Percentiles rank a stretch among this genome's conserved stretches.
These are phyloP conservation scores for Macadamia tetraphylla DNA, from an alignment of 164 flowering plant genomes.

Conservation along the genomic window DNA sequence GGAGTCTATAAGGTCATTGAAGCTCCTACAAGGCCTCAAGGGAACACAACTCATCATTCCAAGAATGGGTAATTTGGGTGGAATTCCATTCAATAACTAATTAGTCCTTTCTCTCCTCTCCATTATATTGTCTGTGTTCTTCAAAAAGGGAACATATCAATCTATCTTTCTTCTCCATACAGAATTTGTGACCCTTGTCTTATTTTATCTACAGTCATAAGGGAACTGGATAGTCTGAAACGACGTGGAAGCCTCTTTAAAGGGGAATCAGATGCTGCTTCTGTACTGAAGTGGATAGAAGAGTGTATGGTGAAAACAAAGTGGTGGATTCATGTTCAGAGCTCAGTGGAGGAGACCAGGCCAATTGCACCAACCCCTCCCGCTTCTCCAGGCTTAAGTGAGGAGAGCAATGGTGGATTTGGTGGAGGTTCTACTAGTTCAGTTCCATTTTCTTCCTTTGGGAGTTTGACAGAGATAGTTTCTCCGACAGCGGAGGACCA, in stretches of 20 bases:
- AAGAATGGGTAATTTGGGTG: constrained; percentile 51
- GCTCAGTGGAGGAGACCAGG: constrained; percentile 47
- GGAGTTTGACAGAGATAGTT: constrained; percentile 35
- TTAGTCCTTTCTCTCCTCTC: too few relatives aligned
- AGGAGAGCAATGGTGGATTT: constrained; percentile 19
- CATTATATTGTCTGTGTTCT: too few relatives aligned
- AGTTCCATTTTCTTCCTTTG: constrained; percentile 27
- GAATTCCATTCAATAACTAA: not conserved
- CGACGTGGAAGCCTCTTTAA: constrained; percentile 49
- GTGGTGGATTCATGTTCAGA: constrained; percentile 91
- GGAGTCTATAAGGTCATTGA: constrained; percentile 65
- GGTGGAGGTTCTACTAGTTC: constrained; percentile 18
- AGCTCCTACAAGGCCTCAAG: constrained; percentile 77
- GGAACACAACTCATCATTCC: constrained; percentile 81
- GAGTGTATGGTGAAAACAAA: constrained; percentile 57
- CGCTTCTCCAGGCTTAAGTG: constrained; percentile 47
- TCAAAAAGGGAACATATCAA: too few relatives aligned
- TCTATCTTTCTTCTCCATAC: not conserved
- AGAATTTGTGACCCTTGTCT: not conserved
- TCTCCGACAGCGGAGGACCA: constrained; percentile 79
- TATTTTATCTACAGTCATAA: constrained; percentile 44
- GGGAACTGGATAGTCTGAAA: constrained; percentile 64
- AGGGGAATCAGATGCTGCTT: constrained; percentile 43
- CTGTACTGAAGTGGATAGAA: constrained; percentile 74
- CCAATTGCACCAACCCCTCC: constrained; percentile 73